Evolutionary conservation across 129 eudicot genomes (phyloP), one percentile per base, ranked within the genome.

Genomic region (Flaveria ramosissima): DNA sequence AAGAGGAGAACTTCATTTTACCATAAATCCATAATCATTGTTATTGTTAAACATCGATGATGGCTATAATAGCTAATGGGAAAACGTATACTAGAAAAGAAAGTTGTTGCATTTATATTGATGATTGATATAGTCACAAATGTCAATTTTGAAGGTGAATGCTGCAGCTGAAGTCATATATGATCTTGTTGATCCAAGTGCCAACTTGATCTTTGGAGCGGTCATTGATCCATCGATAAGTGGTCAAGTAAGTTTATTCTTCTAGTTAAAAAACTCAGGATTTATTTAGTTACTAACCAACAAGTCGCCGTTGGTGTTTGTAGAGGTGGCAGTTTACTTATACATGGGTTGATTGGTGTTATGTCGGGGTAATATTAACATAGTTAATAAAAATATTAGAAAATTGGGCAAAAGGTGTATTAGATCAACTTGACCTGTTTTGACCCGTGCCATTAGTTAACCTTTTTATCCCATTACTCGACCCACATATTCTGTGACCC

Each of bases 91-190:
- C 23, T 56, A 3, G 4, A 3, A 26, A 72, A n/a, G 51, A 1
- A 53, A 30, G 7, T 72, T 53, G 52, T 72, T 55, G 52, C 77
- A 19, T 64, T 81, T 62, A 30, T 76, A 45, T 27, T 75, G 46
- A 46, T 16, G 39, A 70, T 51, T 50, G 27, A 20, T 72, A 63
- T 68, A 48, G n/a, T 80, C 12, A 66, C 20, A 55, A 30, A 23
- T 79, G 83, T n/a, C 52, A 76, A 79, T 48, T 76, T 76, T 30
- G 81, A 63, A 94, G 99, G 97, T 94, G 74, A 89, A 91, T 83
- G 93, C 96, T 75, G 99, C 99, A 64, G 99, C 99, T 2, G 99
- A 94, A 72, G 96, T 94, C 47, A 94, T 94, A 83, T 87, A 91
- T 59, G 97, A 91, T 82, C 92, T 94, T 69, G 97, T 94, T 65